These are phyloP conservation scores for Paramecium pentaurelia DNA, from an alignment of 73 alveolate genomes.

Conservation along the genomic window DNA sequence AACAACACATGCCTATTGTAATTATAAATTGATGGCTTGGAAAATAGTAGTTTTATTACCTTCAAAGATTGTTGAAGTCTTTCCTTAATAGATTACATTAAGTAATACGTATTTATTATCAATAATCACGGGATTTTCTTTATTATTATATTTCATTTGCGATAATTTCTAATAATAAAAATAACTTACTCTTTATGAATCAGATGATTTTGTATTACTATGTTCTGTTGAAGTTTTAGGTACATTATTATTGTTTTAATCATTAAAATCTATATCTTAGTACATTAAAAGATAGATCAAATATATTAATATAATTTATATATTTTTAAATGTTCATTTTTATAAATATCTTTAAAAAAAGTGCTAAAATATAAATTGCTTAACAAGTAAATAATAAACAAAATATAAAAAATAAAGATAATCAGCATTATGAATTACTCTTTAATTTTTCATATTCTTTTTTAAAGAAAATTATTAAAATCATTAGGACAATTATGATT, in stretches of 20 bases:
- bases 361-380: background rate
- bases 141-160: background rate
- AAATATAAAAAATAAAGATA: background rate
- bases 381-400: background rate
- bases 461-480: background rate
- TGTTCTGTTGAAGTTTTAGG: background rate
- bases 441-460: background rate
- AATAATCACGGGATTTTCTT: background rate
- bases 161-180: background rate
- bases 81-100: slow-evolving; percentile 4
- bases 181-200: background rate
- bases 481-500: background rate
- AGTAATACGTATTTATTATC: background rate
- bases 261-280: background rate
- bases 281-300: background rate
- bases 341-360: too few relatives aligned
- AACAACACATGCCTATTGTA: background rate
- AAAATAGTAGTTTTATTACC: background rate
- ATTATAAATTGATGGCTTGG: background rate
- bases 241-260: background rate
- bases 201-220: background rate
- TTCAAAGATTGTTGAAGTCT: background rate
- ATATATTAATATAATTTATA: background rate
- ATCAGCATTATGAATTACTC: background rate
- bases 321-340: background rate